Conservation (phyloP, 1,284 basidiomycete genomes). For the Sutorius eximius region DNA sequence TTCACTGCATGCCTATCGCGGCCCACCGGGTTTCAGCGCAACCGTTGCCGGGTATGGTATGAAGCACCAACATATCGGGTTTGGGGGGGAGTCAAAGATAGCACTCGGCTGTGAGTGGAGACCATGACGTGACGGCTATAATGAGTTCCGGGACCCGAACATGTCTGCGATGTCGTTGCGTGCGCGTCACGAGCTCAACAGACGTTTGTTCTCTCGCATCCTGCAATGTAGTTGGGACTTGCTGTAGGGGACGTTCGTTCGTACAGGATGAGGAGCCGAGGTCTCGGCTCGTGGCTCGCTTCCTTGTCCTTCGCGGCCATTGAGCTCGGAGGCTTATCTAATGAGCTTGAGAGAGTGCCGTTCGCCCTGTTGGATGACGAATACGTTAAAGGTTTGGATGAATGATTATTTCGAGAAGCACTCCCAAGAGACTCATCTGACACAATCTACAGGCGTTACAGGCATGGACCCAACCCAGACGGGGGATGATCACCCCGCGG, state of each 20-base stretch:
- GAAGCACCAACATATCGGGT: neutral
- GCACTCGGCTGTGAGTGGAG: constrained; percentile 8
- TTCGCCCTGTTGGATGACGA: constrained; percentile 16
- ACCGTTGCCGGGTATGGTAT: constrained; percentile 4
- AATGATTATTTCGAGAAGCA: constrained; percentile 15
- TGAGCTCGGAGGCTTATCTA: constrained; percentile 33
- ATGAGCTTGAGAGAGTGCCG: constrained; percentile 22
- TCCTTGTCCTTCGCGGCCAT: constrained; percentile 19
- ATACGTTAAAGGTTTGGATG: constrained; percentile 25
- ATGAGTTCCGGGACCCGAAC: constrained; percentile 22
- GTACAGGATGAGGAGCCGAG: constrained; percentile 13
- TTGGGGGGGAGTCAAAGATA: constrained; percentile 1
- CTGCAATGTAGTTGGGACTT: neutral
- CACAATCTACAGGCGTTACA: constrained; percentile 12
- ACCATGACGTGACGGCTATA: constrained; percentile 15
- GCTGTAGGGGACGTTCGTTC: constrained; percentile 7
- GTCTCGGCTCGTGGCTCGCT: constrained; percentile 6
- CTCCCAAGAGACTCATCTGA: constrained; percentile 21
- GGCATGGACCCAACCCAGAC: constrained; percentile 6
- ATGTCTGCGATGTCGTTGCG: neutral
- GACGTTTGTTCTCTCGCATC: neutral
- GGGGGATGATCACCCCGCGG: constrained; percentile 18
- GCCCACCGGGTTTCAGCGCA: neutral
- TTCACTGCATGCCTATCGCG: neutral
- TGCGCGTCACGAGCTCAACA: too few relatives aligned